Percentiles rank a stretch among this genome's conserved stretches.
Conservation (phyloP, 306 rosid species). For the Hylodesmum podocarpum region DNA sequence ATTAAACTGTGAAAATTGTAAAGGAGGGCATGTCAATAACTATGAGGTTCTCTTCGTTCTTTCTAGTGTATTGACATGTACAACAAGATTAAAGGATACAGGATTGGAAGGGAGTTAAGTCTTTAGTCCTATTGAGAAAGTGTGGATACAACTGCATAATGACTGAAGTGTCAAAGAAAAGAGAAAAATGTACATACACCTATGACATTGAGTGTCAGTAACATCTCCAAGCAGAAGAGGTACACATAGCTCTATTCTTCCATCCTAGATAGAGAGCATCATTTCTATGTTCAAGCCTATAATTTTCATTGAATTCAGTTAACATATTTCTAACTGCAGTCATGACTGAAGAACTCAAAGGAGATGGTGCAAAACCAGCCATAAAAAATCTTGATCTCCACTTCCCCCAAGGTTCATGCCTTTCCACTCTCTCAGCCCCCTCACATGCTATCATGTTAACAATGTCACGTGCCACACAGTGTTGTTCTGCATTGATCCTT, state of each 20-base stretch:
- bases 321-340: constrained; percentile 43
- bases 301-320: constrained; percentile 54
- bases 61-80: constrained; percentile 34
- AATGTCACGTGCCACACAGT: constrained; percentile 89
- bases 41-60: background rate
- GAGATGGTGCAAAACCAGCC: constrained; percentile 70
- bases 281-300: constrained; percentile 39
- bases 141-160: constrained; percentile 23
- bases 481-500: constrained; percentile 78
- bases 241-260: constrained; percentile 60
- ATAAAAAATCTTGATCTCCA: constrained; percentile 78
- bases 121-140: constrained; percentile 29
- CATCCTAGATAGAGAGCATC: constrained; percentile 76
- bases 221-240: constrained; percentile 87
- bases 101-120: constrained; percentile 25
- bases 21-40: background rate
- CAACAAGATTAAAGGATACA: constrained; percentile 23
- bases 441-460: constrained; percentile 97
- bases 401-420: constrained; percentile 81
- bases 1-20: constrained; percentile 5
- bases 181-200: constrained; percentile 8
- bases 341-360: constrained; percentile 53
- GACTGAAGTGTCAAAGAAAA: constrained; percentile 11
- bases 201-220: background rate
- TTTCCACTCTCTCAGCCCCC: constrained; percentile 78